Percentiles rank a stretch among this genome's conserved stretches.
Evolutionary conservation across 371 early-diverging fungal species (phyloP).

Genomic region (Syncephalastrum sp.): DNA sequence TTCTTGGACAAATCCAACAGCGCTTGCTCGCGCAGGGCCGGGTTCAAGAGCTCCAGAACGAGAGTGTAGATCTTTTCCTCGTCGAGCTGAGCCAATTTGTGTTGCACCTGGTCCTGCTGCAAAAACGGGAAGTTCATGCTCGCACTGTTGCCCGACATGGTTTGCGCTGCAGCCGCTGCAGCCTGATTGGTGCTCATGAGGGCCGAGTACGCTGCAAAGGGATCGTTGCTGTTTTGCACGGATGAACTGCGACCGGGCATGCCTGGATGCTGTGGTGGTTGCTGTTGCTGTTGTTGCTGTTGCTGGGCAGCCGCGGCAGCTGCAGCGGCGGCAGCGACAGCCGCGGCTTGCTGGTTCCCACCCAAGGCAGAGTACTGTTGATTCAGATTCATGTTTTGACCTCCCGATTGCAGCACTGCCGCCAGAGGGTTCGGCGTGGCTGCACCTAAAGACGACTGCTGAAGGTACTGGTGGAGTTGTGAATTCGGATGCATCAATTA

Average conservation of each 20-base stretch:
- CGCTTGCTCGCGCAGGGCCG: slow-evolving; percentile 81
- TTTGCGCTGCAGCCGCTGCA: slow-evolving; percentile 13
- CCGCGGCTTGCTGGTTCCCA: slow-evolving; percentile 20
- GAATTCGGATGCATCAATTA: slow-evolving; percentile 31
- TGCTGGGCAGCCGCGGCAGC: slow-evolving; percentile 15
- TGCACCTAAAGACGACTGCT: slow-evolving; percentile 26
- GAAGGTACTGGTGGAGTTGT: slow-evolving; percentile 45
- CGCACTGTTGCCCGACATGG: slow-evolving; percentile 8
- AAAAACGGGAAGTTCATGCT: slow-evolving; percentile 20
- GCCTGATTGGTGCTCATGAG: slow-evolving; percentile 8
- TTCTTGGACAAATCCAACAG: slow-evolving; percentile 90
- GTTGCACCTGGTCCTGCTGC: slow-evolving; percentile 41
- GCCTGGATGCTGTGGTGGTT: slow-evolving; percentile 18
- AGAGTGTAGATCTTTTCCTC: slow-evolving; percentile 86
- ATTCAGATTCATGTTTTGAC: slow-evolving; percentile 28
- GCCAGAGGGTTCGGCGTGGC: slow-evolving; percentile 21
- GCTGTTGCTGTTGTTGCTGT: slow-evolving; percentile 9
- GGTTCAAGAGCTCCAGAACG: slow-evolving; percentile 84
- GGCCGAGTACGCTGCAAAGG: slow-evolving; percentile 9
- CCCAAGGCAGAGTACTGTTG: slow-evolving; percentile 35
- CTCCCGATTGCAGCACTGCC: slow-evolving; percentile 26
- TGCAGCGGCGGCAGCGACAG: slow-evolving; percentile 15
- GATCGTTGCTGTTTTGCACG: slow-evolving; percentile 13
- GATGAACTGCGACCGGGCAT: slow-evolving; percentile 2
- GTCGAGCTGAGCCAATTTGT: slow-evolving; percentile 54